Evolutionary conservation across 768 basidiomycete genomes (phyloP), one percentile per base, ranked within the genome.

Genomic region (Leucosporidium creatinivorum): DNA sequence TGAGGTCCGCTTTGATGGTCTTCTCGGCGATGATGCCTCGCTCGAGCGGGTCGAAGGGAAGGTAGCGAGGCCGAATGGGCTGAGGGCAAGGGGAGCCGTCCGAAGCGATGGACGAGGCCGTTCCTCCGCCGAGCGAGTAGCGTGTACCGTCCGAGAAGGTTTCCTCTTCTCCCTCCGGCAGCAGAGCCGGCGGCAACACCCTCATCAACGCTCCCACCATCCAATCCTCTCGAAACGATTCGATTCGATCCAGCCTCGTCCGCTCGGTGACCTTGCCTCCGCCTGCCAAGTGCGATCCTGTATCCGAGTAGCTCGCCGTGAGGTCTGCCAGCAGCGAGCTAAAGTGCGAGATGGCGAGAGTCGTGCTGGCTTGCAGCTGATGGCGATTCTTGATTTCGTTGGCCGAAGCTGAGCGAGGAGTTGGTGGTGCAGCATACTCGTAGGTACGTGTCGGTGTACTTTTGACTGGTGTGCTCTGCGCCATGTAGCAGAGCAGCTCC

Each of bases 11-110:
- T n/a, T 68, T 66, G 67, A 72, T 66, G 12, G 62, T 61, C 28
- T 28, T 23, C 51, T 65, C 68, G 25, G 64, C 64, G n/a, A 69
- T 30, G 56, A 62, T 13, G 18, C 68, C 68, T n/a, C 67, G 60
- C 31, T 26, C 26, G 4, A 64, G 21, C 10, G 64, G 36, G 19
- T 63, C 59, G 47, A 39, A 28, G 0, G 69, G 69, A 26, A 67
- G 17, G 36, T 31, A 25, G 26, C 1, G 17, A 28, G 1, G 54
- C 39, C 50, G 26, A 21, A 13, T 17, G 4, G 26, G 6, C 33
- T n/a, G 55, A 30, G 57, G 49, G 54, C 19, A 26, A 4, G 44
- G 56, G 15, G 55, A 26, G 44, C 51, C 56, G 30, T 33, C 28
- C 28, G 57, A 25, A 1, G 49, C 33, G 23, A n/a, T 10, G 13